Evolutionary conservation across 805 yeast species (phyloP), one percentile per base, ranked within the genome.

Genomic region (Wickerhamomyces ciferrii): DNA sequence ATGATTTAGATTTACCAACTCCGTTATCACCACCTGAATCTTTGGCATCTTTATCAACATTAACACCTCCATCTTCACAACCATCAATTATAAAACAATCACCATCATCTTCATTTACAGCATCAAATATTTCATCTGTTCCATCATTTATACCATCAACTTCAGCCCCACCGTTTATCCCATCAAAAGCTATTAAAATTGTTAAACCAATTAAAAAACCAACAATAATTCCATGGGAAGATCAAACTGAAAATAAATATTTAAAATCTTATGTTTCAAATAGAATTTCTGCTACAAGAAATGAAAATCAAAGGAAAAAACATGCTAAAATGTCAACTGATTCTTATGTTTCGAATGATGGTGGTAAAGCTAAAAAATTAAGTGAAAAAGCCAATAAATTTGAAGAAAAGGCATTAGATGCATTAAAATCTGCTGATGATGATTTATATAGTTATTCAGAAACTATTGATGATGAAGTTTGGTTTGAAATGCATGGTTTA

Each of bases 401-500:
- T 37, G 56, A 53, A 38, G 51, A 54, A 18, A 49, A 53, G 10
- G 43, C 32, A 17, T 44, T 51, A 18, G 58, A 60, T 38, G 50
- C 48, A 8, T 34, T 62, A 21, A 52, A 53, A 37, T 21, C 36
- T 8, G 63, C 65, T 17, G 65, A 62, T 48, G 63, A 59, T 35
- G 59, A 52, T 32, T 39, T 61, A 15, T 54, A 35, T 34, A 52
- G 47, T 15, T 58, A 59, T 40, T 53, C 62, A 1, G 55, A 54
- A 21, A 43, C 50, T 2, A 19, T 40, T 2, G 27, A 44, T 7
- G 49, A 52, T 18, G 63, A 59, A 29, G 47, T 48, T 4, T 60
- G 63, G 64, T 58, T 49, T 40, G 64, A 60, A 41, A 53, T 59
- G 53, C 62, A 60, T 41, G 64, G 64, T 0, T 34, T 55, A 10